Conservation (phyloP, 805 yeast species). For the Sugiyamaella lignohabitans region DNA sequence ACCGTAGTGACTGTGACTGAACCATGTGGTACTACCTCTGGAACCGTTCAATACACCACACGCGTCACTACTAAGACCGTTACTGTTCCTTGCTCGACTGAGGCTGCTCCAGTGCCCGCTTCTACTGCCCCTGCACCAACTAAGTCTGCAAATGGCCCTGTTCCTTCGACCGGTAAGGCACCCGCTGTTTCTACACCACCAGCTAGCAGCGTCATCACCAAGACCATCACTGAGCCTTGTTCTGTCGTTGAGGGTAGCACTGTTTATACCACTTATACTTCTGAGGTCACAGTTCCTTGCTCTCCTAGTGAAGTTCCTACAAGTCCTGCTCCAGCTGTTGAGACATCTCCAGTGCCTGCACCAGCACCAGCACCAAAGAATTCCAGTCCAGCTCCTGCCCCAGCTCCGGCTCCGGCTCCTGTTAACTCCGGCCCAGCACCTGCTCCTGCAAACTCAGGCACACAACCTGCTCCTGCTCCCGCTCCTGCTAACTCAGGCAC, state of each 20-base stretch:
- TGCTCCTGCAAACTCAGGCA: not conserved
- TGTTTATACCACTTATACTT: not conserved
- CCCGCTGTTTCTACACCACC: not conserved
- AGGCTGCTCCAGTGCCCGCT: not conserved
- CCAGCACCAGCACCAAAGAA: not conserved
- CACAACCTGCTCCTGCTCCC: not conserved
- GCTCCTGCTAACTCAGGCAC: not conserved
- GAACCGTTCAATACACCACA: slow-evolving; percentile 2
- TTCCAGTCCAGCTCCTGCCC: not conserved
- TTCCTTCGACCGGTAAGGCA: not conserved
- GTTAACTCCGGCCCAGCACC: not conserved
- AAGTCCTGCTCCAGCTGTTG: not conserved
- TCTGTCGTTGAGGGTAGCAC: slow-evolving; percentile 1
- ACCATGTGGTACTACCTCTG: slow-evolving; percentile 3
- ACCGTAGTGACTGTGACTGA: slow-evolving; percentile 5
- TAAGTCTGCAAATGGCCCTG: not conserved
- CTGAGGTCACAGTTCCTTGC: not conserved
- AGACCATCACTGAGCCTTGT: slow-evolving; percentile 9
- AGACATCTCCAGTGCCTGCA: not conserved
- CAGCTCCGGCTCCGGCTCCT: not conserved
- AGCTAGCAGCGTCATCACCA: slow-evolving; percentile 3
- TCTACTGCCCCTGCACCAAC: not conserved
- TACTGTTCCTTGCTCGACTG: slow-evolving; percentile 8
- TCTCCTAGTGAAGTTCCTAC: not conserved
- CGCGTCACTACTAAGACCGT: slow-evolving; percentile 4